Evolutionary conservation across 1,139 yeast species (phyloP), one percentile per base, ranked within the genome.

Genomic region (Candida pseudocylindracea): DNA sequence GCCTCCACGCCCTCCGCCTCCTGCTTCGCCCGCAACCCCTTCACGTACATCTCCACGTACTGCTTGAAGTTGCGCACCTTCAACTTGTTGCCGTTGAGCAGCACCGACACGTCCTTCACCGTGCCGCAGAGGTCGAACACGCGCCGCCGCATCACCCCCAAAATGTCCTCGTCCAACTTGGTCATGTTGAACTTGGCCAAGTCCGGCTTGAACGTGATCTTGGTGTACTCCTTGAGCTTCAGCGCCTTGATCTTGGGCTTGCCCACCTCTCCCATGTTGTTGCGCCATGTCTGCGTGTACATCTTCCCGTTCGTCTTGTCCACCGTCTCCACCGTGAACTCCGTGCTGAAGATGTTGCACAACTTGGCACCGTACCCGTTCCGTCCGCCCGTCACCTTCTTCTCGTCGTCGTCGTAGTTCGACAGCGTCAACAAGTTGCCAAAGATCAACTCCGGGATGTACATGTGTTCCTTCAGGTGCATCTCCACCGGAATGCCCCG

Each of bases 341-440:
- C 78, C 2, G 85, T 78, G 15, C 95, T 83, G 81, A 43, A 91
- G 79, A 54, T 91, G 78, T 64, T 92, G 80, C 51, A 91, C 37
- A 60, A 59, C 50, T 91, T 91, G 32, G 99, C 98, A 53, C 99
- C 99, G 49, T 71, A 91, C 41, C 98, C 98, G 49, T 91, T 91
- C 60, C 99, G 71, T 53, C 99, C 99, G 58, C 98, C 99, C 2
- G 94, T 81, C 25, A 91, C 96, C 51, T 91, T 91, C 55, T 79
- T 80, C 46, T 88, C 78, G 41, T 88, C 71, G 49, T 91, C 98
- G 49, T 91, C 94, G 51, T 91, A 91, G 52, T 91, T 91, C 27
- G 94, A 80, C 2, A 96, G 85, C 0, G 98, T 91, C 43, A 91
- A 65, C 39, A 91, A 65, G 47, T 88, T 83, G 37, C 99, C 99